Base-by-base conservation (phyloP, 257 asterid genomes). In the Solanum etuberosum region DNA sequence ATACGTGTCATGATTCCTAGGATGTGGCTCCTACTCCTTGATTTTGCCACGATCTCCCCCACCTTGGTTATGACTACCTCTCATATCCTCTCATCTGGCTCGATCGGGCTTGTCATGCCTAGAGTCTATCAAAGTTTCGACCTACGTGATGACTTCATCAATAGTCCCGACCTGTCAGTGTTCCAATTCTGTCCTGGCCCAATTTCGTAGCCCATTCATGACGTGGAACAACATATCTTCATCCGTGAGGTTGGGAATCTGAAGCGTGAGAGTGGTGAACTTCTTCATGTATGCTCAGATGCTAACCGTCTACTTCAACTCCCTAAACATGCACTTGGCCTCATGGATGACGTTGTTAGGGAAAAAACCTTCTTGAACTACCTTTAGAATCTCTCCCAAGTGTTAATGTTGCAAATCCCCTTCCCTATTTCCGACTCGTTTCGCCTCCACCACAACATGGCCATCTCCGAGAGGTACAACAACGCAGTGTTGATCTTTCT, bases 171-270 rank as follows among this genome's bases (percentile, higher is more conserved):
- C 61, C 9, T 54, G 20, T 54, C 10, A 0, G 23, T 3, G 7
- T 16, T 54, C 61, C 61, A 54, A 51, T n/a, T 54, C 61, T 0
- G 4, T 54, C 61, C 9, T 54, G 6, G 1, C 9, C 61, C 9
- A 20, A 54, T 18, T 54, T 54, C 9, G 1, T 0, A 0, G 10
- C 9, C n/a, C 0, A 54, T 54, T n/a, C 61, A 18, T 51, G 10
- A 51, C 16, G 61, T 51, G n/a, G 4, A 51, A 51, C 10, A 51
- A 51, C 23, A 51, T 51, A 51, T 51, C n/a, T 51, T 51, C n/a
- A 51, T 51, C 23, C 9, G 16, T 51, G n/a, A 51, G 61, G n/a
- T 51, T 51, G 9, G 61, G 4, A 18, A 51, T 51, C 1, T 18
- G n/a, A 51, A 51, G 2, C 0, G 4, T 54, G 4, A 51, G 61